These are phyloP conservation scores for Alternaria postmessia DNA, from an alignment of 2,329 filamentous ascomycete genomes.

Conservation along the genomic window DNA sequence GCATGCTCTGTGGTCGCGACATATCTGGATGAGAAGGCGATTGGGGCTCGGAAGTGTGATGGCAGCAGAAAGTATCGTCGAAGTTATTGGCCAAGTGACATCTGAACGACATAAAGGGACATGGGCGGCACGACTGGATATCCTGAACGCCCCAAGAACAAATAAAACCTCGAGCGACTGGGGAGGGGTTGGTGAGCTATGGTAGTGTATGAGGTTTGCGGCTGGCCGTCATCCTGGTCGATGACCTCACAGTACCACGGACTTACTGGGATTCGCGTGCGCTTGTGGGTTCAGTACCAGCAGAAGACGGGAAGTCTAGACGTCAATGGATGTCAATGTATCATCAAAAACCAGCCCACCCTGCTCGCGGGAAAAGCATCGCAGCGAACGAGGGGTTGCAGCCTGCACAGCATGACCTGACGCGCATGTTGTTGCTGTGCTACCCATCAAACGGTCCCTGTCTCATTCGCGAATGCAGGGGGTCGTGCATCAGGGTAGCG, in stretches of 20 bases:
- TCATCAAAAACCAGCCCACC: slow-evolving; percentile 10
- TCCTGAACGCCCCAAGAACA: slow-evolving; percentile 7
- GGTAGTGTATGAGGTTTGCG: slow-evolving; percentile 25
- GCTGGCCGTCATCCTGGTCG: slow-evolving; percentile 43
- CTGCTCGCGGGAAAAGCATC: slow-evolving; percentile 9
- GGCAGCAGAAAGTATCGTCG: slow-evolving; percentile 19
- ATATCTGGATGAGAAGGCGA: slow-evolving; percentile 18
- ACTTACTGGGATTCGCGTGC: slow-evolving; percentile 15
- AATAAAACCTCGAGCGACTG: slow-evolving; percentile 1
- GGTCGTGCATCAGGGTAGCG: slow-evolving; percentile 3
- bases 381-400: not conserved
- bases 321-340: slow-evolving; percentile 1
- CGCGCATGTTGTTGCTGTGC: slow-evolving; percentile 6
- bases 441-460: slow-evolving; percentile 10
- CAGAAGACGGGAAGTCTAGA: slow-evolving; percentile 3
- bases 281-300: slow-evolving; percentile 12
- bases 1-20: slow-evolving; percentile 47
- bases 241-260: slow-evolving; percentile 43
- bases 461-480: slow-evolving; percentile 18
- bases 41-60: slow-evolving; percentile 3
- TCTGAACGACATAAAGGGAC: slow-evolving; percentile 17
- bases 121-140: not conserved
- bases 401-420: not conserved
- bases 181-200: slow-evolving; percentile 18
- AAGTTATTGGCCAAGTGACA: slow-evolving; percentile 18